Conservation (phyloP, 1,284 basidiomycete genomes). For the Ganoderma boninense region DNA sequence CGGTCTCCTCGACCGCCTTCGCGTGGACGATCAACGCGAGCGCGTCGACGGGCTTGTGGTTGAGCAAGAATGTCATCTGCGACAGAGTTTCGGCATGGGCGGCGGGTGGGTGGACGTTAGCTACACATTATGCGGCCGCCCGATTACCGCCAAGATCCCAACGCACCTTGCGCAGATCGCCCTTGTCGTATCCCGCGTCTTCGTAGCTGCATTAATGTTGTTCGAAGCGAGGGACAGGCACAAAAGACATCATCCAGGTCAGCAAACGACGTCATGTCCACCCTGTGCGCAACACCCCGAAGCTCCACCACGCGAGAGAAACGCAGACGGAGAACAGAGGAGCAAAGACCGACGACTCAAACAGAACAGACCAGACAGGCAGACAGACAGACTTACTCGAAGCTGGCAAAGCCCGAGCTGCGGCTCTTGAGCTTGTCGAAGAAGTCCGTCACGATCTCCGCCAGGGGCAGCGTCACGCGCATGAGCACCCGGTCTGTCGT, state of each 20-base stretch:
- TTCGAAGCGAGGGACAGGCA: conserved; percentile 1
- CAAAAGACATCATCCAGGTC: conserved; percentile 12
- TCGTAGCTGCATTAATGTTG: conserved; percentile 70
- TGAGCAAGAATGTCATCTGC: conserved; percentile 86
- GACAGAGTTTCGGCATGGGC: neutral
- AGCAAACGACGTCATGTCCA: conserved; percentile 10
- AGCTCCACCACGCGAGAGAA: neutral
- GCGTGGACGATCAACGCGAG: conserved; percentile 90
- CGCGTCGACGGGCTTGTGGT: conserved; percentile 89
- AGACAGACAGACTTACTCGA: conserved; percentile 68
- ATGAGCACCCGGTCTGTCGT: conserved; percentile 68
- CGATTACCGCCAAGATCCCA: neutral
- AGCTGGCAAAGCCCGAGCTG: conserved; percentile 92
- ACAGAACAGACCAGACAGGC: neutral
- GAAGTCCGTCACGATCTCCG: conserved; percentile 93
- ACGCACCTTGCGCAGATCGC: conserved; percentile 82
- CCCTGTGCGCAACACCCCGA: neutral
- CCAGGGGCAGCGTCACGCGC: conserved; percentile 84
- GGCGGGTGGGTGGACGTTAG: neutral
- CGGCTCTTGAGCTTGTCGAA: conserved; percentile 92
- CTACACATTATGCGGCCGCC: neutral
- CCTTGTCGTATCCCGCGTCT: conserved; percentile 85
- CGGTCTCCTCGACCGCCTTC: conserved; percentile 76
- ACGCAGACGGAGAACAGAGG: neutral
- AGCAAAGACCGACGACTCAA: neutral